Base-by-base conservation (phyloP, 1,284 basidiomycete genomes). In the Agroathelia rolfsii region DNA sequence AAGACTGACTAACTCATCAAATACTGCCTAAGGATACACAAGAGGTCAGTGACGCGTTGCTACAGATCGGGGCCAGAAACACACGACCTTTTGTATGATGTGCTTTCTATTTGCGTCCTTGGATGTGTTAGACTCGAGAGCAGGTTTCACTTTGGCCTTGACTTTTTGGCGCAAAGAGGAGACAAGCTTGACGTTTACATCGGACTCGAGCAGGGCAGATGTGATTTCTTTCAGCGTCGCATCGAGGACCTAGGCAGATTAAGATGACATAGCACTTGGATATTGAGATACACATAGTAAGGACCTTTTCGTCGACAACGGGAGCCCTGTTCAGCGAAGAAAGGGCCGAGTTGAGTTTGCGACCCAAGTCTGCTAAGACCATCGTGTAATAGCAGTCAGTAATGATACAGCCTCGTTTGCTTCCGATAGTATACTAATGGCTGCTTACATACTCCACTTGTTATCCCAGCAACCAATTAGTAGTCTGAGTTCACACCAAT, bases 151-250 rank as follows among this genome's bases (percentile, higher is more conserved):
- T 51, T 85, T 92, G 13, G 74, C 67, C 62, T 88, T 94, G 53
- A 97, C 90, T 52, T 90, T 89, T 43, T 83, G 77, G 42, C 93
- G 74, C 36, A 97, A 60, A 35, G 78, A 75, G 6, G 87, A 73
- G 16, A 97, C 95, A 14, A 98, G 76, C 55, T 93, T 94, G 48
- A 99, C 94, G 52, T 98, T 99, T 40, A 99, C 94, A 60, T 99
- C 95, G 17, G 92, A 84, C 60, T 96, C 92, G 33, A 98, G 74
- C 29, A 99, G 66, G 2, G 94, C 95, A 16, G 88, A 72, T 41
- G 88, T 92, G 43, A 99, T 87, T 58, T 94, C 87, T 61, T 97
- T 98, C 44, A 99, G 76, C 9, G 90, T 78, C 5, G 77, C 77
- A 64, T 97, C 94, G 49, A 98, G 78, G 29, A 92, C 88, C 90